Evolutionary conservation across 306 rosid species (phyloP).

Genomic region (Astragalus glycyphyllos): DNA sequence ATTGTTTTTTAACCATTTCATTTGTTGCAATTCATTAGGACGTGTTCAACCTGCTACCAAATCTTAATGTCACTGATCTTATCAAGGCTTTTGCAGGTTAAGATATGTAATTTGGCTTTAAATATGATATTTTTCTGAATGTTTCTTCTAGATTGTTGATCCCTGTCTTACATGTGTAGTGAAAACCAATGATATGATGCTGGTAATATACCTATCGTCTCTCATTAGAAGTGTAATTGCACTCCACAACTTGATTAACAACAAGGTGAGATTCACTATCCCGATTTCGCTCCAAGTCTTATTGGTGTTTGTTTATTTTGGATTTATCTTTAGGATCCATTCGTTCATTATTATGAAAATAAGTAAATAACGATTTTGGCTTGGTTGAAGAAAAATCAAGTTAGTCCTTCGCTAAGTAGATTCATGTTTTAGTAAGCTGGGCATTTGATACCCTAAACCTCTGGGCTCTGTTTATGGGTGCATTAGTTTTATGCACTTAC

Average conservation of each 20-base stretch:
- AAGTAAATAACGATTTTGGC: not conserved
- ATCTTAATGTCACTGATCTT: slow-evolving; percentile 59
- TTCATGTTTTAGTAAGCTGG: slow-evolving; percentile 2
- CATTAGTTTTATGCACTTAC: not conserved
- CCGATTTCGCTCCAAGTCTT: slow-evolving; percentile 9
- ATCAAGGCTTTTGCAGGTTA: slow-evolving; percentile 62
- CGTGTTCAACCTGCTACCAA: slow-evolving; percentile 64
- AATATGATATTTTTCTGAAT: slow-evolving; percentile 14
- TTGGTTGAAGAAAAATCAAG: not conserved
- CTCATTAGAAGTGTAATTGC: slow-evolving; percentile 62
- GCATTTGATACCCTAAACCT: not conserved
- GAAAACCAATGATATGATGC: slow-evolving; percentile 68
- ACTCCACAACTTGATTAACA: slow-evolving; percentile 63
- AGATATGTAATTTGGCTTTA: slow-evolving; percentile 3
- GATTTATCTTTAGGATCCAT: slow-evolving; percentile 9
- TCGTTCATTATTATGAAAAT: not conserved
- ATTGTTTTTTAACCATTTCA: slow-evolving; percentile 10
- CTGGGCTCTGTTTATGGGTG: not conserved
- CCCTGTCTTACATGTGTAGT: slow-evolving; percentile 43
- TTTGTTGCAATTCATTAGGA: slow-evolving; percentile 44
- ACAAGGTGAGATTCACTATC: slow-evolving; percentile 52
- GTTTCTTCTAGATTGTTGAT: slow-evolving; percentile 31
- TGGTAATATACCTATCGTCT: slow-evolving; percentile 60
- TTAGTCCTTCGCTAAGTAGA: not conserved
- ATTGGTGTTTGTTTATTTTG: slow-evolving; percentile 12